Conservation (phyloP, 352 stramenopile species). For the Globisporangium recalcitrans region DNA sequence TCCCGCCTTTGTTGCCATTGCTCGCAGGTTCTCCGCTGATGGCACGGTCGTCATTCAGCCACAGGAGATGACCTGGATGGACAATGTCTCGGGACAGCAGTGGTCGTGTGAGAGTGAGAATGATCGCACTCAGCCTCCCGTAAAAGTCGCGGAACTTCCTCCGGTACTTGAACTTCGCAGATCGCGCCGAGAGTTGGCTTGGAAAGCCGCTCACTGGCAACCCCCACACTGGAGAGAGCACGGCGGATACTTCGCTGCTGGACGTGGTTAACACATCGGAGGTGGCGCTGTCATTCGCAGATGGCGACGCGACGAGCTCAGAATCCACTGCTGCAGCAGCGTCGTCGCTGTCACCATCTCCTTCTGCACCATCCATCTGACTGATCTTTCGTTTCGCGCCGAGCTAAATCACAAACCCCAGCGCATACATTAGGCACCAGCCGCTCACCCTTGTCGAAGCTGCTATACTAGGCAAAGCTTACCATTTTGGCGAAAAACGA, state of each 20-base stretch:
- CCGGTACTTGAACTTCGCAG: conserved; percentile 35
- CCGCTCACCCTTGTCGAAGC: no score
- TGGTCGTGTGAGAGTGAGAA: conserved; percentile 39
- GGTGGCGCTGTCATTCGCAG: no score
- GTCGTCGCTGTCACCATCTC: not conserved
- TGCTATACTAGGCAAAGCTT: not conserved
- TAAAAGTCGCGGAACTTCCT: conserved; percentile 29
- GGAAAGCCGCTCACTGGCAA: conserved; percentile 37
- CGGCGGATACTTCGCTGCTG: conserved; percentile 8
- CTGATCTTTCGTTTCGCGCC: conserved; percentile 11
- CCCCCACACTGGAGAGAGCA: conserved; percentile 30
- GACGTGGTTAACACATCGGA: conserved; percentile 5
- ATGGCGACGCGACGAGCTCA: not conserved
- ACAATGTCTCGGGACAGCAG: conserved; percentile 22
- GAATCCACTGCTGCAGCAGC: not conserved
- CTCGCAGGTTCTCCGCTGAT: not conserved
- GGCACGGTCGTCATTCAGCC: conserved; percentile 18
- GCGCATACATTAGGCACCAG: not conserved
- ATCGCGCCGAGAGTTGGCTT: conserved; percentile 37
- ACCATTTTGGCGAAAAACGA: conserved; percentile 15
- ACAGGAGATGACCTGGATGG: conserved; percentile 32
- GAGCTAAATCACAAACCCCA: conserved; percentile 5
- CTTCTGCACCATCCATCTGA: conserved; percentile 10
- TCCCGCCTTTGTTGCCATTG: conserved; percentile 12
- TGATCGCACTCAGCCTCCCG: conserved; percentile 30